Evolutionary conservation across 805 yeast genomes (phyloP), one percentile per base, ranked within the genome.

Genomic region (Cyberlindnera maritima): DNA sequence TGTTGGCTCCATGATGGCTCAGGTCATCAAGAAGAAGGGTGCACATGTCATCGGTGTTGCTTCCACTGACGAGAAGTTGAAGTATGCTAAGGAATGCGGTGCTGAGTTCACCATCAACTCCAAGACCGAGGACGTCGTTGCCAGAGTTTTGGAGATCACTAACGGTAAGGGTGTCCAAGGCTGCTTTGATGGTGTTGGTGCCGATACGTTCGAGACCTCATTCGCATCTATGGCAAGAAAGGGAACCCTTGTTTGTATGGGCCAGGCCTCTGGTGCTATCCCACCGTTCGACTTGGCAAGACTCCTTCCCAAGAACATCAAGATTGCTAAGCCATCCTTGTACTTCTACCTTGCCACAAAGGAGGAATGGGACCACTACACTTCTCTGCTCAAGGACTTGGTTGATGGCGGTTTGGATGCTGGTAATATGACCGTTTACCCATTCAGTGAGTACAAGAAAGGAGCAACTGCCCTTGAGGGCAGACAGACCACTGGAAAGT

Each of bases 201-300:
- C 86, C 60, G 88, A 79, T 57, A 80, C 96, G 4, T 84, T 77
- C 55, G 84, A 85, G 36, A 68, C 71, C 8, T 81, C 96, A 0
- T 55, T 88, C 17, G 76, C 72, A 17, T 67, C 79, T 0, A 57
- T 88, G 23, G 86, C 79, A 11, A 71, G 82, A 60, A 84, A 81
- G 62, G 97, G 97, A 21, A 74, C 88, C 2, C 68, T 87, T 48
- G 81, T 88, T 25, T 76, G 85, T 28, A 88, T 71, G 59, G 98
- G 98, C 49, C 89, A 89, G 59, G 85, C 96, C 9, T 83, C 91
- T 6, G 98, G 98, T n/a, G 69, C 81, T 1, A 88, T 89, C 25
- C 82, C 87, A 0, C 92, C 95, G 12, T 56, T 88, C 13, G 23
- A 67, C 1, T 59, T 88, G 36, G 56, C 51, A 28, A 64, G 71